Evolutionary conservation across 2,329 filamentous ascomycete species (phyloP).

Genomic region (Cladosporium sp.): DNA sequence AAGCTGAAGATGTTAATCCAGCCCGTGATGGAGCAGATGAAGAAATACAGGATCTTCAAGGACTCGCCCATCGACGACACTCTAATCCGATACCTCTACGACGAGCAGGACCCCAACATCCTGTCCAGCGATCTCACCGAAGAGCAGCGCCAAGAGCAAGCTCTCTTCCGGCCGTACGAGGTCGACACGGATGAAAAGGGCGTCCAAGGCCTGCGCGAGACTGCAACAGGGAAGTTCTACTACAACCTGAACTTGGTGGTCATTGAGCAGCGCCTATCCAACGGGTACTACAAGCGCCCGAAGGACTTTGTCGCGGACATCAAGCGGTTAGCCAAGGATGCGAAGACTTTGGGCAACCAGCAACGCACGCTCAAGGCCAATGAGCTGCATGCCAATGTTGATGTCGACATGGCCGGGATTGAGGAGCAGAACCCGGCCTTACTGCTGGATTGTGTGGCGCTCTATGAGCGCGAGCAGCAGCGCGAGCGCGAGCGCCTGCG

Average conservation of each 20-base stretch:
- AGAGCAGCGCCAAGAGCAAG: conserved; percentile 49
- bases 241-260: conserved; percentile 91
- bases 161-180: conserved; percentile 64
- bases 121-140: conserved; percentile 55
- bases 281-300: conserved; percentile 89
- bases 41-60: conserved; percentile 75
- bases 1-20: conserved; percentile 82
- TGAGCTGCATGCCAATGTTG: conserved; percentile 85
- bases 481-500: conserved; percentile 46
- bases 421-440: conserved; percentile 58
- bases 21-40: conserved; percentile 95
- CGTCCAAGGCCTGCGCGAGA: conserved; percentile 68
- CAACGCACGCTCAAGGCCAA: conserved; percentile 81
- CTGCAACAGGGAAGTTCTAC: conserved; percentile 73
- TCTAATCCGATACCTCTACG: conserved; percentile 73
- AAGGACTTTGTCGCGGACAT: conserved; percentile 87
- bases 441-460: conserved; percentile 68
- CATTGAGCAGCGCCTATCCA: conserved; percentile 93
- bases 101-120: conserved; percentile 69
- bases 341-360: conserved; percentile 73
- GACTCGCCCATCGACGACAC: conserved; percentile 54
- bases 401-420: conserved; percentile 80
- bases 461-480: conserved; percentile 67
- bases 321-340: conserved; percentile 75
- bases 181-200: conserved; percentile 74